Percentiles rank a stretch among this genome's conserved stretches.
These are phyloP conservation scores for Aspergillus niger DNA, from an alignment of 2,329 filamentous ascomycete species.

Conservation along the genomic window DNA sequence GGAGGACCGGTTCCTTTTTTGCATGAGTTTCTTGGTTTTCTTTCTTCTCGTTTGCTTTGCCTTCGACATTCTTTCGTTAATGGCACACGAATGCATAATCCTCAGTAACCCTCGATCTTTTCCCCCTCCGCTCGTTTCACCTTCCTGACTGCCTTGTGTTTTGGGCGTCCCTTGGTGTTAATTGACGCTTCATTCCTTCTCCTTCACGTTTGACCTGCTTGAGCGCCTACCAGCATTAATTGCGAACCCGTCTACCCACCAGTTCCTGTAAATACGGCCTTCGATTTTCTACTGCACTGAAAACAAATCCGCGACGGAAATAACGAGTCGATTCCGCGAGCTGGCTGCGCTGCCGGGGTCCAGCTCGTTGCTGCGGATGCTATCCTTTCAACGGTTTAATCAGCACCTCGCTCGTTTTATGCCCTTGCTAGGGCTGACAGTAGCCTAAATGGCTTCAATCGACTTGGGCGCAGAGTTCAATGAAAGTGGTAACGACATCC, in stretches of 20 bases:
- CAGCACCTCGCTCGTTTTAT: slow-evolving; percentile 27
- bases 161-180: slow-evolving; percentile 7
- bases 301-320: slow-evolving; percentile 4
- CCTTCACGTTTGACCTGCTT: slow-evolving; percentile 1
- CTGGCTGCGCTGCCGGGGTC: slow-evolving; percentile 28
- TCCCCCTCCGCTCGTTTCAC: slow-evolving; percentile 22
- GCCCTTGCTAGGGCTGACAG: slow-evolving; percentile 28
- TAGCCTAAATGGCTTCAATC: slow-evolving; percentile 43
- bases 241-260: slow-evolving; percentile 1
- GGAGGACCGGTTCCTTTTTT: slow-evolving; percentile 9
- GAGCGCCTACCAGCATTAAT: slow-evolving; percentile 1
- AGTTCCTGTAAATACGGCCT: slow-evolving; percentile 7
- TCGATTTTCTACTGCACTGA: not conserved
- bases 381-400: slow-evolving; percentile 20
- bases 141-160: slow-evolving; percentile 18
- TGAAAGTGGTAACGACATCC: slow-evolving; percentile 32
- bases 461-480: slow-evolving; percentile 35
- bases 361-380: slow-evolving; percentile 33
- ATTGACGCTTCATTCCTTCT: slow-evolving; percentile 10
- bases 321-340: slow-evolving; percentile 14
- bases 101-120: slow-evolving; percentile 17
- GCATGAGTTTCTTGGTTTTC: slow-evolving; percentile 15
- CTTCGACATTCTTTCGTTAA: slow-evolving; percentile 18
- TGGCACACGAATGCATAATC: slow-evolving; percentile 21
- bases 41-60: slow-evolving; percentile 10